Conservation (phyloP, 495 filamentous ascomycete genomes). For the Tuber borchii region DNA sequence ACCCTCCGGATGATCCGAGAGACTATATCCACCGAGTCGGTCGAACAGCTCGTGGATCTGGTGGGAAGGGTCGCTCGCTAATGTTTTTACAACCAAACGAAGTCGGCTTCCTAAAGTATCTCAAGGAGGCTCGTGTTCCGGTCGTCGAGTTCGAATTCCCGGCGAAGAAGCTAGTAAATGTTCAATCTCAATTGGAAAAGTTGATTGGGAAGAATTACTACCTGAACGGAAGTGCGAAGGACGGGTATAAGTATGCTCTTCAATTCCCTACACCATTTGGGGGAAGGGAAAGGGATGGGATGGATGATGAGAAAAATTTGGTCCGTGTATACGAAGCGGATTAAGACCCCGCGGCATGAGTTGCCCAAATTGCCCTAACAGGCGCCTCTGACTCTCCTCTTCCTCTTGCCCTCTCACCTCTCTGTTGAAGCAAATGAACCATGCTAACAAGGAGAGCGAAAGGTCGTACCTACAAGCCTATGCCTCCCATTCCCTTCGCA, state of each 20-base stretch:
- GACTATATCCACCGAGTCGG: slow-evolving; percentile 98
- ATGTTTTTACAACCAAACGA: slow-evolving; percentile 92
- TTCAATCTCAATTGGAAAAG: slow-evolving; percentile 93
- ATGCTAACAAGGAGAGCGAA: not conserved
- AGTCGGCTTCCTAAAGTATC: slow-evolving; percentile 81
- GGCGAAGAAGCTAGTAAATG: slow-evolving; percentile 79
- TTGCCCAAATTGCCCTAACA: slow-evolving; percentile 6
- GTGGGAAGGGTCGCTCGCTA: slow-evolving; percentile 73
- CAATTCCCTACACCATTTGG: not conserved
- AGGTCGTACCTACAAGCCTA: slow-evolving; percentile 90
- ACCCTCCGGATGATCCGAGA: slow-evolving; percentile 82
- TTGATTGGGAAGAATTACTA: slow-evolving; percentile 94
- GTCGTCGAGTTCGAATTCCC: slow-evolving; percentile 96
- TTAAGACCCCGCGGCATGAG: slow-evolving; percentile 8
- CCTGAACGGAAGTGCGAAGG: slow-evolving; percentile 73
- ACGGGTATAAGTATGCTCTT: slow-evolving; percentile 49
- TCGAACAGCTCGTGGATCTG: slow-evolving; percentile 80
- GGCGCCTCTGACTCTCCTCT: not conserved
- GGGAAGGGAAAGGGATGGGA: too few species aligned
- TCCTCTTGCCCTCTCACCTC: not conserved
- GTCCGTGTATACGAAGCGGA: slow-evolving; percentile 9
- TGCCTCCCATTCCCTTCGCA: slow-evolving; percentile 78
- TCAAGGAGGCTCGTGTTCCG: slow-evolving; percentile 86
- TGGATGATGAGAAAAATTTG: slow-evolving; percentile 4
- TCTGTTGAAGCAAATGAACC: not conserved